Percentiles rank a stretch among this genome's conserved stretches.
Evolutionary conservation across 805 yeast genomes (phyloP).

Genomic region (Yamadazyma philogaea): DNA sequence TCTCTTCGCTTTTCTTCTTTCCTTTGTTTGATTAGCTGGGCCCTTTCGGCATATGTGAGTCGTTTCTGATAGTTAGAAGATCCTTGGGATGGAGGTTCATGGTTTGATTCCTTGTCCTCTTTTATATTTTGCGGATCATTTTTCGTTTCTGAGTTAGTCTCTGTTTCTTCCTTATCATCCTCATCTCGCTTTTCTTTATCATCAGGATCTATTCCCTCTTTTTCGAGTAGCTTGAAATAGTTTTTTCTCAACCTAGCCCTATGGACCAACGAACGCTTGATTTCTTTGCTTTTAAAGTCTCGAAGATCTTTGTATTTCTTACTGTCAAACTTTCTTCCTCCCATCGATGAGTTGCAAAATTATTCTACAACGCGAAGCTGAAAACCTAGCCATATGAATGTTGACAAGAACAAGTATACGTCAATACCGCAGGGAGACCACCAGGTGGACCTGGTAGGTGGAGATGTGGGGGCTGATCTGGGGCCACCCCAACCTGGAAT

Average conservation of each 20-base stretch:
- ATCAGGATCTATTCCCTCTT: constrained; percentile 40
- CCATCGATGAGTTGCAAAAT: constrained; percentile 15
- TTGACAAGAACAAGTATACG: constrained; percentile 1
- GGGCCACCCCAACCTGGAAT: background rate
- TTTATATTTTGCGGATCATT: constrained; percentile 14
- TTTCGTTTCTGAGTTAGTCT: constrained; percentile 14
- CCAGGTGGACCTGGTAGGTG: background rate
- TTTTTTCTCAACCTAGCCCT: constrained; percentile 77
- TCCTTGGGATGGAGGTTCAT: constrained; percentile 14
- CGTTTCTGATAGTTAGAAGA: background rate
- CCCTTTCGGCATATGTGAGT: constrained; percentile 40
- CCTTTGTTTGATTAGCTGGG: constrained; percentile 45
- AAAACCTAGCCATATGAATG: background rate
- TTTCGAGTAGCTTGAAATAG: constrained; percentile 74
- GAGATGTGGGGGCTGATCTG: background rate
- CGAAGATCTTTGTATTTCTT: constrained; percentile 30
- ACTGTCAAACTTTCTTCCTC: constrained; percentile 13
- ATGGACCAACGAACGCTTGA: constrained; percentile 72
- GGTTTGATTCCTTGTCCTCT: constrained; percentile 19
- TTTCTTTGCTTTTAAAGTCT: constrained; percentile 54
- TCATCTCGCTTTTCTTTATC: constrained; percentile 14
- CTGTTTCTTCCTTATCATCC: constrained; percentile 7
- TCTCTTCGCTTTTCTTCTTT: constrained; percentile 40
- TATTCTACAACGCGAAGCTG: background rate
- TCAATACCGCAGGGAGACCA: constrained; percentile 4